A percentile compares a stretch with the other conserved stretches of the same genome.
phyloP scores from a whole-genome alignment of 2,329 filamentous ascomycete genomes.

The Diplocarpon mali region DNA sequence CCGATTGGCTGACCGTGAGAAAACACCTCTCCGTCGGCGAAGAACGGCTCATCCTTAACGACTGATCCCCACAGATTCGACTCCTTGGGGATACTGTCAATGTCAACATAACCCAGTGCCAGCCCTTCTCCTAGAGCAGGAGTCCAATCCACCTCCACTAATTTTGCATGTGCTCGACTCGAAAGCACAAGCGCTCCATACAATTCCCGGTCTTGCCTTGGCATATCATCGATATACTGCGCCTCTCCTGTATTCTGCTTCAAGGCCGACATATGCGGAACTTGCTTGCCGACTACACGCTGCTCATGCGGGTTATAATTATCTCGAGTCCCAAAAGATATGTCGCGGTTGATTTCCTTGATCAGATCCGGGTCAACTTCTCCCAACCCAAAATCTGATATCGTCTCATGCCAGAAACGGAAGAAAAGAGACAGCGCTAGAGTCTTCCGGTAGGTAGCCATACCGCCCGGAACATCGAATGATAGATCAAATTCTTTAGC shows the following conservation, averaged over 20 bases:
- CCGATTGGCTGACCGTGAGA: slow-evolving; percentile 91
- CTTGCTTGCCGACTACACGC: slow-evolving; percentile 69
- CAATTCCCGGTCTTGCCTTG: slow-evolving; percentile 71
- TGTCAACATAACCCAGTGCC: slow-evolving; percentile 74
- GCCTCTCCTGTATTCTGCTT: slow-evolving; percentile 90
- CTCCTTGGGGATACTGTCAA: slow-evolving; percentile 62
- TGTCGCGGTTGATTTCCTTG: slow-evolving; percentile 69
- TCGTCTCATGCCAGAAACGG: slow-evolving; percentile 82
- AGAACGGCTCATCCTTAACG: slow-evolving; percentile 71
- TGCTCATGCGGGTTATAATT: slow-evolving; percentile 72
- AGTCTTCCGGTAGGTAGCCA: slow-evolving; percentile 88
- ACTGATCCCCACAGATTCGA: slow-evolving; percentile 77
- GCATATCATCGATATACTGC: slow-evolving; percentile 91
- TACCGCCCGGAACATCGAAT: slow-evolving; percentile 86
- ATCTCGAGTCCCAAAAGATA: slow-evolving; percentile 64
- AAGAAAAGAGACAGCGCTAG: slow-evolving; percentile 90
- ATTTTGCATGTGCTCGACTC: slow-evolving; percentile 74
- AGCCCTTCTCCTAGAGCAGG: slow-evolving; percentile 52
- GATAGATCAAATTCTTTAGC: slow-evolving; percentile 75
- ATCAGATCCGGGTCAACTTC: slow-evolving; percentile 61
- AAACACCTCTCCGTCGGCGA: slow-evolving; percentile 78
- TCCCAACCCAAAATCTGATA: slow-evolving; percentile 45
- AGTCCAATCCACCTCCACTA: slow-evolving; percentile 63
- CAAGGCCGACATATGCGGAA: slow-evolving; percentile 74
- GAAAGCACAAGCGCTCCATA: slow-evolving; percentile 81